Conservation (phyloP, 805 yeast species). For the Lachancea waltii region DNA sequence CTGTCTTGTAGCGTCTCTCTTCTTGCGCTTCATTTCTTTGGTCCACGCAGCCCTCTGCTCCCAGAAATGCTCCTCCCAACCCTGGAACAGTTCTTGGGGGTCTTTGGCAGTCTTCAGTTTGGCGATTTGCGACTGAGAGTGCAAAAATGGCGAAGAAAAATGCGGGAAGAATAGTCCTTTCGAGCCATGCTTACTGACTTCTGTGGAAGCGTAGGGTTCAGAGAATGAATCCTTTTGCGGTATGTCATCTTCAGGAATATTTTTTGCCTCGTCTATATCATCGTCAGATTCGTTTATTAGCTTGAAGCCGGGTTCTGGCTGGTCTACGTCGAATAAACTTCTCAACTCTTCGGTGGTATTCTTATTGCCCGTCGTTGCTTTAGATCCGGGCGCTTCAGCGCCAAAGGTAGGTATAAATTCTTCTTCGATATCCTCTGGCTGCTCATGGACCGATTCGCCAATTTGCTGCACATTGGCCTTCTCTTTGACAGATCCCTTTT, state of each 20-base stretch:
- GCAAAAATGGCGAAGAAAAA: constrained; percentile 76
- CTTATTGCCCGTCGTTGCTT: constrained; percentile 10
- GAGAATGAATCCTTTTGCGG: constrained; percentile 12
- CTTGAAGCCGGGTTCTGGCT: constrained; percentile 36
- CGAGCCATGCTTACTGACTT: constrained; percentile 21
- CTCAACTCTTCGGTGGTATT: constrained; percentile 58
- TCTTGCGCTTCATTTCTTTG: constrained; percentile 64
- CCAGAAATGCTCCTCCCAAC: constrained; percentile 77
- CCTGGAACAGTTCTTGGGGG: constrained; percentile 33
- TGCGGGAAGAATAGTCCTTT: constrained; percentile 76
- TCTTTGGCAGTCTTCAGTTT: constrained; percentile 35
- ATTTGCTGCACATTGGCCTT: too few relatives aligned
- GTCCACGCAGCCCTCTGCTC: constrained; percentile 75
- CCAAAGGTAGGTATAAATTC: constrained; percentile 51
- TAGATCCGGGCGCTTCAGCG: constrained; percentile 3
- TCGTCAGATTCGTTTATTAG: constrained; percentile 40
- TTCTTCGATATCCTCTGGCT: constrained; percentile 18
- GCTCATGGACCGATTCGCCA: constrained; percentile 14
- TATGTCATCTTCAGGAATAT: constrained; percentile 16
- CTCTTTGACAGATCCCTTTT: too few relatives aligned
- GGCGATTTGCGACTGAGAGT: constrained; percentile 74
- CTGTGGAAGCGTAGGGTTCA: constrained; percentile 8
- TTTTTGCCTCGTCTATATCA: constrained; percentile 39
- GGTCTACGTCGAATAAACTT: constrained; percentile 45
- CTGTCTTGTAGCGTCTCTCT: constrained; percentile 64